These are phyloP conservation scores for Podospora sp. DNA, from an alignment of 495 filamentous ascomycete genomes.

Conservation along the genomic window DNA sequence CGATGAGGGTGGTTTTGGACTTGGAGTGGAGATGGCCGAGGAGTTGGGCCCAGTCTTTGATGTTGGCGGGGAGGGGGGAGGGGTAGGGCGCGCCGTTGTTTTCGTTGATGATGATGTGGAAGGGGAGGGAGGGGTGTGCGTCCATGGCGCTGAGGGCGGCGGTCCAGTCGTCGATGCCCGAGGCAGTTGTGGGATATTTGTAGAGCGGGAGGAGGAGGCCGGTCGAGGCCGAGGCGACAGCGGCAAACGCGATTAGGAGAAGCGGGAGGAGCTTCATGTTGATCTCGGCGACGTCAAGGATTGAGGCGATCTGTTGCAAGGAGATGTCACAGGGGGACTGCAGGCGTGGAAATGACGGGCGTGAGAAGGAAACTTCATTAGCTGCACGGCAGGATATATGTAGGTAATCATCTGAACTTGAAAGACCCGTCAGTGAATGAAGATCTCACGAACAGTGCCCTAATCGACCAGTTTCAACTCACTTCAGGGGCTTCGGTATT, in stretches of 20 bases:
- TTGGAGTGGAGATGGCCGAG: not conserved
- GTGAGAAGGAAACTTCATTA: too few relatives aligned
- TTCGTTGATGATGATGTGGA: slow-evolving; percentile 19
- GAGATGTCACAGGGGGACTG: too few relatives aligned
- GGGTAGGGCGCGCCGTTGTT: slow-evolving; percentile 12
- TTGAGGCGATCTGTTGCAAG: too few relatives aligned
- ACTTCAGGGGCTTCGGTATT: too few relatives aligned
- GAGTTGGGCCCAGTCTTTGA: slow-evolving; percentile 10
- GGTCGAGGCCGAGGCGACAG: not conserved
- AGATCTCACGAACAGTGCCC: too few relatives aligned
- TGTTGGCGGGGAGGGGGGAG: not conserved
- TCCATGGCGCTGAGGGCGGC: not conserved
- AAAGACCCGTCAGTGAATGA: too few relatives aligned
- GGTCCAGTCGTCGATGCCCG: slow-evolving; percentile 5
- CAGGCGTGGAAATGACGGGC: too few relatives aligned
- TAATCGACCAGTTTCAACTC: too few relatives aligned
- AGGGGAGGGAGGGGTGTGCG: slow-evolving; percentile 1
- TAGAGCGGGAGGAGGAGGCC: slow-evolving; percentile 17
- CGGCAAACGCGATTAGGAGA: not conserved
- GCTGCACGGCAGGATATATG: too few relatives aligned
- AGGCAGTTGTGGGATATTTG: slow-evolving; percentile 4
- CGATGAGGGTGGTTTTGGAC: slow-evolving; percentile 5
- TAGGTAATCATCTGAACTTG: too few relatives aligned
- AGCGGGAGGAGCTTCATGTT: slow-evolving; percentile 2
- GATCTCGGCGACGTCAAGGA: not conserved